These are phyloP conservation scores for Musa beccarii DNA, from an alignment of 176 grass and related monocot genomes.

Conservation along the genomic window DNA sequence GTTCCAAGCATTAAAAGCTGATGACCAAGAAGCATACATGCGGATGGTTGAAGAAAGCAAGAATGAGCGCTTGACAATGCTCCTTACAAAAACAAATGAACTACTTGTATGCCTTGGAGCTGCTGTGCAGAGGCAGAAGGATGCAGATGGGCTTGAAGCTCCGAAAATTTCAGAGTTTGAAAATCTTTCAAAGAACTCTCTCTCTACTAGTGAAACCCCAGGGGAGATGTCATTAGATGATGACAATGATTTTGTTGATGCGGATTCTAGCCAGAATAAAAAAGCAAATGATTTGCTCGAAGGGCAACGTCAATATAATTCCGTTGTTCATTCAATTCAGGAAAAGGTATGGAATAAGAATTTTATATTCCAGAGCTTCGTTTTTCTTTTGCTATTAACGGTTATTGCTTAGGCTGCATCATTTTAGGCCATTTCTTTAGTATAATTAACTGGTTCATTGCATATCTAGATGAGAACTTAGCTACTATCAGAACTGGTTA, in stretches of 20 bases:
- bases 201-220: conserved; percentile 37
- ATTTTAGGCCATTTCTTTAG: not conserved
- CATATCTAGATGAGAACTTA: too few relatives aligned
- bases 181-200: conserved; percentile 36
- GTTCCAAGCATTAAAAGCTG: conserved; percentile 73
- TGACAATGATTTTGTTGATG: conserved; percentile 25
- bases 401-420: not conserved
- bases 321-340: conserved; percentile 90
- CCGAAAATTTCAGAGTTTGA: conserved; percentile 57
- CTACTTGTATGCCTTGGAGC: conserved; percentile 90
- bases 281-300: conserved; percentile 50
- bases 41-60: conserved; percentile 98
- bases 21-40: conserved; percentile 98
- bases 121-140: conserved; percentile 95
- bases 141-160: conserved; percentile 55
- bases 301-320: conserved; percentile 80
- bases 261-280: conserved; percentile 17
- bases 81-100: conserved; percentile 94
- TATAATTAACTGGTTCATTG: too few relatives aligned
- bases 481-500: too few relatives aligned
- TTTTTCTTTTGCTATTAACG: not conserved
- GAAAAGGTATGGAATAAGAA: conserved; percentile 66
- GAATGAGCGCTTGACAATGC: conserved; percentile 95
- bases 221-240: conserved; percentile 45
- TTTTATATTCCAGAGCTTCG: not conserved